These are phyloP conservation scores for Salix koriyanagi DNA, from an alignment of 345 rosid genomes.

Conservation along the genomic window DNA sequence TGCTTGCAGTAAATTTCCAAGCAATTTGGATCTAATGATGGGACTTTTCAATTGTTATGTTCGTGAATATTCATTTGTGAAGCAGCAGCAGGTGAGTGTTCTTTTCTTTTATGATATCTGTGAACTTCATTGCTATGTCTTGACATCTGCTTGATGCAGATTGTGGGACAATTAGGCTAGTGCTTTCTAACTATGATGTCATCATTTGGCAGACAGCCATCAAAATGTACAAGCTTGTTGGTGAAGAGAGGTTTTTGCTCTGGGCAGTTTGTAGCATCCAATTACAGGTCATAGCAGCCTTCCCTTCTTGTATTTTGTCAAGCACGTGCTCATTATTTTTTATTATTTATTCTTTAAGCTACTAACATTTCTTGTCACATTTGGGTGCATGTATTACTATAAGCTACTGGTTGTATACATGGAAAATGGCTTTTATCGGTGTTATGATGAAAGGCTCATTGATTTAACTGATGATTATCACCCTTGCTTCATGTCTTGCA, in stretches of 20 bases:
- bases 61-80: slow-evolving; percentile 88
- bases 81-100: slow-evolving; percentile 87
- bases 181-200: slow-evolving; percentile 14
- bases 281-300: slow-evolving; percentile 57
- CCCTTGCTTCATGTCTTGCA: not conserved
- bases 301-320: not conserved
- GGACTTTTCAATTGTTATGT: slow-evolving; percentile 97
- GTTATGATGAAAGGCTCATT: not conserved
- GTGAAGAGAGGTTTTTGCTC: slow-evolving; percentile 91
- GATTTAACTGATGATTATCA: not conserved
- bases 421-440: not conserved
- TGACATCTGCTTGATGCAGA: not conserved
- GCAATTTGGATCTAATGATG: slow-evolving; percentile 86
- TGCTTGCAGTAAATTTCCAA: slow-evolving; percentile 72
- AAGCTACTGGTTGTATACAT: no score
- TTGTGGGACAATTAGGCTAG: not conserved
- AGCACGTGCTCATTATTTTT: not conserved
- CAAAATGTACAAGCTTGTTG: slow-evolving; percentile 88
- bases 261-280: slow-evolving; percentile 99
- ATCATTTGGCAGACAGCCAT: slow-evolving; percentile 75
- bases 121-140: not conserved
- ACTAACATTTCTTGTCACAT: not conserved
- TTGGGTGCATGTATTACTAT: not conserved
- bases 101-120: not conserved
- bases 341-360: not conserved